These are phyloP conservation scores for Themeda triandra DNA, from an alignment of 176 grass and related monocot species.

Conservation along the genomic window DNA sequence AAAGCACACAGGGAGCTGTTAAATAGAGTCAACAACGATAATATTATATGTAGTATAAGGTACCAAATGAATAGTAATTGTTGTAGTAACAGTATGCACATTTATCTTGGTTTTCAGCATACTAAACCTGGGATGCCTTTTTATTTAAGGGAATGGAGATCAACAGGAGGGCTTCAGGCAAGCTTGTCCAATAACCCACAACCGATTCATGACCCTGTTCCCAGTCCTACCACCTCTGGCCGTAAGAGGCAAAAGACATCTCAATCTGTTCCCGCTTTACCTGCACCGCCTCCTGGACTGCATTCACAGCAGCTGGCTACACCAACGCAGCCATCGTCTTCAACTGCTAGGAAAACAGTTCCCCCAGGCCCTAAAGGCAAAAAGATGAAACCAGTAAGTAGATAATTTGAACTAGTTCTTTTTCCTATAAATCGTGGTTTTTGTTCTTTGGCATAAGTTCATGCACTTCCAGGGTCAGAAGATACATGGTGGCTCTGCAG, in stretches of 20 bases:
- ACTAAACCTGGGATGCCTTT: slow-evolving; percentile 26
- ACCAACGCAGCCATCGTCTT: slow-evolving; percentile 65
- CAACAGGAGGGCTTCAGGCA: slow-evolving; percentile 53
- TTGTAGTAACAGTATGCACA: not conserved
- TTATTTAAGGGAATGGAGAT: slow-evolving; percentile 56
- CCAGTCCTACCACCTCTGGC: slow-evolving; percentile 75
- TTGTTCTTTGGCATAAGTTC: slow-evolving; percentile 4
- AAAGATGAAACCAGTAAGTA: slow-evolving; percentile 72
- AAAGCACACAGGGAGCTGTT: slow-evolving; percentile 90
- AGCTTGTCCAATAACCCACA: slow-evolving; percentile 60
- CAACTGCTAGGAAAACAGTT: slow-evolving; percentile 60
- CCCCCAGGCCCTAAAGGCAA: slow-evolving; percentile 71
- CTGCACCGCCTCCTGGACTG: slow-evolving; percentile 50
- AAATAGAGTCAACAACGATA: slow-evolving; percentile 75
- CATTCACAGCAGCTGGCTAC: slow-evolving; percentile 59
- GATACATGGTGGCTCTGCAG: slow-evolving; percentile 50
- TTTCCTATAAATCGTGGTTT: not conserved
- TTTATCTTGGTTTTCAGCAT: slow-evolving; percentile 20
- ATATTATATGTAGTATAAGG: slow-evolving; percentile 92
- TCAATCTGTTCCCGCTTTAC: slow-evolving; percentile 55
- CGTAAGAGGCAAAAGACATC: slow-evolving; percentile 94
- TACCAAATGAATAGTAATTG: slow-evolving; percentile 28
- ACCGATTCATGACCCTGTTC: slow-evolving; percentile 50
- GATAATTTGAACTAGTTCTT: slow-evolving; percentile 2
- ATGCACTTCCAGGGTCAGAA: slow-evolving; percentile 63